A percentile compares a stretch with the other conserved stretches of the same genome.
phyloP scores from a whole-genome alignment of 805 yeast species.

The Candida alai region DNA sequence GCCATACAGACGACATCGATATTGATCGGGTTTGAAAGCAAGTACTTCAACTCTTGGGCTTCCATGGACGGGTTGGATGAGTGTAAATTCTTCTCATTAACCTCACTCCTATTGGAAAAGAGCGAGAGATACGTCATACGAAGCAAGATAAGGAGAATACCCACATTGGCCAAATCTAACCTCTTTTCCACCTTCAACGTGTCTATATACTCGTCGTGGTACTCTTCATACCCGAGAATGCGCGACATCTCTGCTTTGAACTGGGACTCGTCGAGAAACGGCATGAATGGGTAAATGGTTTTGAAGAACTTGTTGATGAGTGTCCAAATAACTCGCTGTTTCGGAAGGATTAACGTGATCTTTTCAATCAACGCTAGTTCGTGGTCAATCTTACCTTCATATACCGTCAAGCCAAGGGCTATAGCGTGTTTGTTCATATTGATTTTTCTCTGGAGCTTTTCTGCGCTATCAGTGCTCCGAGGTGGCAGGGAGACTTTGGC shows the following conservation, averaged over 20 bases:
- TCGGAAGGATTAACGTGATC: constrained; percentile 46
- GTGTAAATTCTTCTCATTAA: constrained; percentile 27
- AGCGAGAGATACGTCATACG: constrained; percentile 34
- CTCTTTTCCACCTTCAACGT: constrained; percentile 23
- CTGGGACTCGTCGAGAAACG: constrained; percentile 58
- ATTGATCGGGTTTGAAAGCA: constrained; percentile 28
- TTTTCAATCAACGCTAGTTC: constrained; percentile 39
- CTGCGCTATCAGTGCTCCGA: constrained; percentile 32
- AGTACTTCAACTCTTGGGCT: constrained; percentile 22
- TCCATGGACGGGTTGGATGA: constrained; percentile 18
- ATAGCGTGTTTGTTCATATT: constrained; percentile 30
- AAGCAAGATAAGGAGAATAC: constrained; percentile 30
- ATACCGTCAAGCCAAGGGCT: constrained; percentile 31
- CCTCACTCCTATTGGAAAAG: constrained; percentile 30
- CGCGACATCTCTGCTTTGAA: constrained; percentile 41
- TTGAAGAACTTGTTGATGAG: constrained; percentile 57
- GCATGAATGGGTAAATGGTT: constrained; percentile 59
- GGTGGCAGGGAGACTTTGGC: constrained; percentile 26
- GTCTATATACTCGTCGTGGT: constrained; percentile 16
- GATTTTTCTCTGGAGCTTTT: constrained; percentile 26
- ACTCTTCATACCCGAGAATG: constrained; percentile 41
- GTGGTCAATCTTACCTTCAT: constrained; percentile 28
- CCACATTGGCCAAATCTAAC: constrained; percentile 33
- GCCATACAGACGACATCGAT: constrained; percentile 30
- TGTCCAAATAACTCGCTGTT: constrained; percentile 50